Evolutionary conservation across 2,329 filamentous ascomycete genomes (phyloP), one percentile per base, ranked within the genome.

Genomic region (Fusarium domesticum): DNA sequence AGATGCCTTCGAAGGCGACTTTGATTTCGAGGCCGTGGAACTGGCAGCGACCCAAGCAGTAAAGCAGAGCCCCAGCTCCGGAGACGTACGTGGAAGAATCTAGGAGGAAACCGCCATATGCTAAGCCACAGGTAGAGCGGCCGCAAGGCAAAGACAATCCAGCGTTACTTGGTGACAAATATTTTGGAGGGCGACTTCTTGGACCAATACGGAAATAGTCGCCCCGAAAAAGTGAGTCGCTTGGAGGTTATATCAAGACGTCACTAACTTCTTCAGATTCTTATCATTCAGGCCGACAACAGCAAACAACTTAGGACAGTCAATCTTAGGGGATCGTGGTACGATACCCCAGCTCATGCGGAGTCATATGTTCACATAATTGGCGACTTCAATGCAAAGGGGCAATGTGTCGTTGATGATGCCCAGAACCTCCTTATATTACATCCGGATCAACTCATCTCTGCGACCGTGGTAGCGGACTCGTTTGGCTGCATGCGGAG

Each of bases 401-500:
- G 88, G 2, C 81, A 84, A 63, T 95, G 91, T 63, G 70, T 95
- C 36, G 77, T 97, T 50, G 87, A 95, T 62, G 89, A 97, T 64
- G 75, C 78, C 3, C 77, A 85, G 38, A 89, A 91, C 58, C 86
- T 97, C 66, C 72, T 98, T 39, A 90, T 98, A 45, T 71, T 98
- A 12, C 91, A 98, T 61, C 93, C 93, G 0, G 93, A 98, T 61
- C 91, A 97, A 68, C 78, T 98, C 25, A 86, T 98, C 41, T 97
- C 93, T 3, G 87, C 93, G 3, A 97, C 93, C 1, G 89, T 95
- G 5, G 87, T 98, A 34, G 91, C 90, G n/a, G 93, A 98, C 66
- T 96, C 93, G 0, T 96, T 97, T 64, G 85, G 84, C 18, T 98
- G 93, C 63, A 84, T 87, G 63, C 85, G 93, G 15, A 85, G 92